Evolutionary conservation across 306 rosid species (phyloP), one percentile per base, ranked within the genome.

Genomic region (Trifolium subterraneum): DNA sequence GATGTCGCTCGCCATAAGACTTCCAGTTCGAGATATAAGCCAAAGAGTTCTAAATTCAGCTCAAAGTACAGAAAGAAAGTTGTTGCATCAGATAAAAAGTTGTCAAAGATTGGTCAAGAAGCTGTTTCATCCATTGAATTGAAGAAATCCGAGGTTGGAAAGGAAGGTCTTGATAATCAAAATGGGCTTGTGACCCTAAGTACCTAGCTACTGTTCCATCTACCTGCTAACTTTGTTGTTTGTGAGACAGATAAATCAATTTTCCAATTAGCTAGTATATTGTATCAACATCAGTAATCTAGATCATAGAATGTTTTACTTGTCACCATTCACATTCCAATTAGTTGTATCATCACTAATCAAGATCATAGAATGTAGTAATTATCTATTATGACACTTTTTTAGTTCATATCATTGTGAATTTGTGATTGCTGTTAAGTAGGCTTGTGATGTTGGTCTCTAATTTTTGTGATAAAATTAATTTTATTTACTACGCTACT

Each of bases 101-200:
- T 73, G 84, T 48, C 88, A 44, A 88, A 81, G 78, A 73, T 82
- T 44, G 84, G 79, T 76, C 83, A 82, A 75, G 93, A 89, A 66
- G 74, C 79, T 62, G 68, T 82, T 79, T 88, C 82, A 79, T 51
- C 90, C 62, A 47, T 69, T 6, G 83, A 72, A 42, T 10, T 75
- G 64, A 86, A 80, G 87, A 93, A 87, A 77, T 79, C 96, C 16
- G 84, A 90, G 48, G 86, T 72, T 33, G 93, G 90, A 68, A 83
- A 86, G 51, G 88, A 81, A 71, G 96, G 90, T 78, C 76, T 82
- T 68, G 91, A 88, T 23, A 63, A 64, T 78, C 88, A 79, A 68
- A 80, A 70, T 75, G 73, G 82, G 71, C 44, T 76, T 61, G 60
- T 82, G 29, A 87, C 85, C 87, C 73, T 74, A 8, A 7, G 73